phyloP scores from a whole-genome alignment of 441 rosid species.

The Populus hybrid region DNA sequence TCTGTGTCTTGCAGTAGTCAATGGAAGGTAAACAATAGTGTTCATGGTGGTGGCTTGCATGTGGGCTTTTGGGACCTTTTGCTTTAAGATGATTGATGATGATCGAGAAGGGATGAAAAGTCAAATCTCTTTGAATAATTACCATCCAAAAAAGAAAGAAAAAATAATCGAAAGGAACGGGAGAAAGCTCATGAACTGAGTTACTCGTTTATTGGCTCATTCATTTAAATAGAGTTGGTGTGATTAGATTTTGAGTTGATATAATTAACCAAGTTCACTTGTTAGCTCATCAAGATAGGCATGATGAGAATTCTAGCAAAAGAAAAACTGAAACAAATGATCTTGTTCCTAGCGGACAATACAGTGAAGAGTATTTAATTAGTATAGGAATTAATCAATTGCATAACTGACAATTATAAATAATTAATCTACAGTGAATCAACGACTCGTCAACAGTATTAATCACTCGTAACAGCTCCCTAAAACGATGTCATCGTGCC shows the following conservation, averaged over 20 bases:
- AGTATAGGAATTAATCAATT: no score
- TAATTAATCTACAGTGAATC: no score
- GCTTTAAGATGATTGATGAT: constrained; percentile 13
- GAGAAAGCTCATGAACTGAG: no score
- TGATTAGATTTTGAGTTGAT: not conserved
- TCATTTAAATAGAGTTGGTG: not conserved
- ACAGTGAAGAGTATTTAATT: no score
- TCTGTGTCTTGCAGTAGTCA: not conserved
- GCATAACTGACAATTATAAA: no score
- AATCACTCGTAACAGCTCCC: no score
- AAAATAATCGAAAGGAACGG: not conserved
- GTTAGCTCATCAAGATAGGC: not conserved
- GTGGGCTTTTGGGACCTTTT: constrained; percentile 17
- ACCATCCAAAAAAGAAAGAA: not conserved
- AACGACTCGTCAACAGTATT: no score
- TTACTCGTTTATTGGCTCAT: not conserved
- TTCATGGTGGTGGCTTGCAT: constrained; percentile 27
- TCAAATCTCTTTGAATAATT: constrained; percentile 16
- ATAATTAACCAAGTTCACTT: not conserved
- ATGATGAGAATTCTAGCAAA: not conserved
- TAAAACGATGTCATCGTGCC: no score
- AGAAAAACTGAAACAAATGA: not conserved
- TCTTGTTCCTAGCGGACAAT: not conserved
- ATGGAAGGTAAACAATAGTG: not conserved
- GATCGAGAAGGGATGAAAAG: constrained; percentile 8